Percentiles rank a stretch among this genome's conserved stretches.
phyloP scores from a whole-genome alignment of 176 grass and related monocot species.

The Lolium perenne region DNA sequence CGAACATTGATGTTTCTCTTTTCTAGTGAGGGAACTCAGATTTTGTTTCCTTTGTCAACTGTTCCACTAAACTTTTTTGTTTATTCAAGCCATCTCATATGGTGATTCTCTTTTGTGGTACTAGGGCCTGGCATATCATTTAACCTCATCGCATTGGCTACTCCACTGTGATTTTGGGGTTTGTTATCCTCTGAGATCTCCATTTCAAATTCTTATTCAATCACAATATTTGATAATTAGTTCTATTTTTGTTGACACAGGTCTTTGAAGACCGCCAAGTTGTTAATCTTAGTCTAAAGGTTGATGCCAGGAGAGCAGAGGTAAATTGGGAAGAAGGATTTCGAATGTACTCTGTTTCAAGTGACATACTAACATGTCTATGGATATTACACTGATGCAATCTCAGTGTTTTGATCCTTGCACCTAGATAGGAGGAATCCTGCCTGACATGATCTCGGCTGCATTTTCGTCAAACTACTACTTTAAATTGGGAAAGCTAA shows the following conservation, averaged over 20 bases:
- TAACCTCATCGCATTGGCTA: slow-evolving; percentile 82
- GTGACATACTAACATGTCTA: too few relatives aligned
- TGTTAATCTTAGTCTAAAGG: slow-evolving; percentile 85
- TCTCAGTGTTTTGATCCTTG: neutral
- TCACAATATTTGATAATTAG: slow-evolving; percentile 22
- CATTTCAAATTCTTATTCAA: slow-evolving; percentile 18
- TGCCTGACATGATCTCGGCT: neutral
- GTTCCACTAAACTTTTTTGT: too few relatives aligned
- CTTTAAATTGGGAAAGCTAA: slow-evolving; percentile 36
- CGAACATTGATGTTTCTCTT: neutral
- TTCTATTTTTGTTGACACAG: slow-evolving; percentile 41
- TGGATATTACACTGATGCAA: neutral
- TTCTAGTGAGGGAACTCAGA: neutral
- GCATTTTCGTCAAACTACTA: slow-evolving; percentile 4
- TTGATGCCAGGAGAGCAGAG: slow-evolving; percentile 76
- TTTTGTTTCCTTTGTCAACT: neutral
- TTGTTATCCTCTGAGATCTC: slow-evolving; percentile 68
- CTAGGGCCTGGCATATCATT: slow-evolving; percentile 87
- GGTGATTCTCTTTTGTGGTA: slow-evolving; percentile 23
- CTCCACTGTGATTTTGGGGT: slow-evolving; percentile 97
- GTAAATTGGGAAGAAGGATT: slow-evolving; percentile 44
- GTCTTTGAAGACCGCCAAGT: slow-evolving; percentile 82
- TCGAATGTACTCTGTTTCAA: slow-evolving; percentile 11
- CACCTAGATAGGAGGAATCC: neutral
- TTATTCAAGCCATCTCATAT: slow-evolving; percentile 32